These are phyloP conservation scores for Fraxinus sp. DNA, from an alignment of 305 asterid species.

Conservation along the genomic window DNA sequence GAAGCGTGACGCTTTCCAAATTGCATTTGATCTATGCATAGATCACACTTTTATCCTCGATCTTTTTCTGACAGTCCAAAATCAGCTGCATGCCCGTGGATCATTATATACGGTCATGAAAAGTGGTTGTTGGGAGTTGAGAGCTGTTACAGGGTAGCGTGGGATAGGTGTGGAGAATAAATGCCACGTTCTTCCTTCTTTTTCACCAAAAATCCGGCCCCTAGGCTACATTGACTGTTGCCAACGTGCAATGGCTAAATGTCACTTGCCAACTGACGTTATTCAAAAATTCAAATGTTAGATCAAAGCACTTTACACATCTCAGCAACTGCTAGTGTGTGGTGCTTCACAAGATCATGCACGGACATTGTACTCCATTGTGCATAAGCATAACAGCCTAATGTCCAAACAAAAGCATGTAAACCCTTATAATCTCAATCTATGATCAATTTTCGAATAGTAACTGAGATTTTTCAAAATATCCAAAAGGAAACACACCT, in stretches of 20 bases:
- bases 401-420: background rate
- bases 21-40: background rate
- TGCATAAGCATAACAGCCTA: background rate
- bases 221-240: background rate
- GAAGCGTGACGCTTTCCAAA: background rate
- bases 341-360: background rate
- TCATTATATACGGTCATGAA: background rate
- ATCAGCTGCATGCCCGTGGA: background rate
- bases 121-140: background rate
- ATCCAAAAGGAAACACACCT: constrained; percentile 13
- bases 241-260: background rate
- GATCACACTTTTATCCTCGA: background rate
- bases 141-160: background rate
- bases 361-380: background rate
- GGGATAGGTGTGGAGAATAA: background rate
- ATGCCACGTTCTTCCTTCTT: background rate
- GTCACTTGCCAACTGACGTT: background rate
- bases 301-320: background rate
- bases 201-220: background rate
- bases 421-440: background rate
- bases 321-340: background rate
- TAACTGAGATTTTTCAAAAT: constrained; percentile 10
- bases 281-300: background rate
- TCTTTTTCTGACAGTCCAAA: background rate
- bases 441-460: constrained; percentile 3